Evolutionary conservation across 306 rosid genomes (phyloP).

Genomic region (Elaeagnus macrophylla): DNA sequence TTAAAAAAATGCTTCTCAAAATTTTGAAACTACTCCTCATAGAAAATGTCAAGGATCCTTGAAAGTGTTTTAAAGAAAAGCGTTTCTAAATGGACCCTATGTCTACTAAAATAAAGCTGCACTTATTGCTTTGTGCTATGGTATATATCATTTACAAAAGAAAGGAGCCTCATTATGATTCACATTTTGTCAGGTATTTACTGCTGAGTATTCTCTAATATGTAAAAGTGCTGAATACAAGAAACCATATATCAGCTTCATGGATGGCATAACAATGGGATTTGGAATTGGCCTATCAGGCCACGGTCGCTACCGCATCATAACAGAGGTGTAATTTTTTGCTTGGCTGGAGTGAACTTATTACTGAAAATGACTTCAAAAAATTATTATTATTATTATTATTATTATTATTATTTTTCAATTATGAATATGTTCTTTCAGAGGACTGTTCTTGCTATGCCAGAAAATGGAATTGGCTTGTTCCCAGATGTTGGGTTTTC

Average conservation of each 20-base stretch:
- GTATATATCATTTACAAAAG: neutral
- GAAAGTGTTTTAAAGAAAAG: too few relatives aligned
- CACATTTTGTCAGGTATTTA: slow-evolving; percentile 54
- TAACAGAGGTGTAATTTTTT: slow-evolving; percentile 66
- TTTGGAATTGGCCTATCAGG: slow-evolving; percentile 96
- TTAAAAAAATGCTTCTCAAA: too few relatives aligned
- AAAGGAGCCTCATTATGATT: slow-evolving; percentile 6
- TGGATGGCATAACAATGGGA: slow-evolving; percentile 99
- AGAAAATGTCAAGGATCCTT: too few relatives aligned
- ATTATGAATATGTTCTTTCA: slow-evolving; percentile 21
- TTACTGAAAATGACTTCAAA: neutral
- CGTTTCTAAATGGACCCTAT: too few relatives aligned
- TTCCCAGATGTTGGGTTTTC: slow-evolving; percentile 97
- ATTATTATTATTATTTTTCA: slow-evolving; percentile 8
- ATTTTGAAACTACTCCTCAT: too few relatives aligned
- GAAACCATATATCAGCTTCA: slow-evolving; percentile 85
- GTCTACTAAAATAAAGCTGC: too few relatives aligned
- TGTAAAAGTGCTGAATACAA: slow-evolving; percentile 81
- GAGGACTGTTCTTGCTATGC: slow-evolving; percentile 98
- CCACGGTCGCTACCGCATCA: slow-evolving; percentile 80
- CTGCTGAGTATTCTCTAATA: slow-evolving; percentile 89
- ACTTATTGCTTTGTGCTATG: slow-evolving; percentile 6
- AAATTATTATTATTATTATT: too few relatives aligned
- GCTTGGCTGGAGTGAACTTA: slow-evolving; percentile 12
- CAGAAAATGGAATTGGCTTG: slow-evolving; percentile 97